Conservation (phyloP, 495 filamentous ascomycete genomes). For the Trichodelitschia bisporula region DNA sequence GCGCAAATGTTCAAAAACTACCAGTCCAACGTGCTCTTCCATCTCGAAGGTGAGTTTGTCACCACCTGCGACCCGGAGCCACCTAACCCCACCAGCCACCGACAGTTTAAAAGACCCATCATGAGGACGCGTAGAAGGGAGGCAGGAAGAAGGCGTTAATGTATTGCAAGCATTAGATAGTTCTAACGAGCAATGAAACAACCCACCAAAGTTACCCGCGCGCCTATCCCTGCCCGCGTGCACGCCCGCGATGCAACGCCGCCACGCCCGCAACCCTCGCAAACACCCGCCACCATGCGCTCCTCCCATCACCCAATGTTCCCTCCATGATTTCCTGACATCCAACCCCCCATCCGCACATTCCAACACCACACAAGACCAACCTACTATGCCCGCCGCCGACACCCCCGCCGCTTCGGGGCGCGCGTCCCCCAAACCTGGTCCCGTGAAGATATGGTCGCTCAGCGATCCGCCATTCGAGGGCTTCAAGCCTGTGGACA, state of each 20-base stretch:
- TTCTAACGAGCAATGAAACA: too few species aligned
- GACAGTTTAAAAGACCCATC: slow-evolving; percentile 63
- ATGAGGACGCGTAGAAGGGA: too few species aligned
- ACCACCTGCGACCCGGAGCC: slow-evolving; percentile 1
- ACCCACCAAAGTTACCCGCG: too few species aligned
- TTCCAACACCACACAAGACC: too few species aligned
- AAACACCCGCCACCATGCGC: too few species aligned
- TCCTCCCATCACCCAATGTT: too few species aligned
- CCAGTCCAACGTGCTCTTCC: slow-evolving; percentile 90
- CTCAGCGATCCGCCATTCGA: slow-evolving; percentile 60
- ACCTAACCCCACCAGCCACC: slow-evolving; percentile 30
- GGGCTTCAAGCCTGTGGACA: slow-evolving; percentile 38
- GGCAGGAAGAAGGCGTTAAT: too few species aligned
- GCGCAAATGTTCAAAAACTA: slow-evolving; percentile 99
- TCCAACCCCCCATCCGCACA: too few species aligned
- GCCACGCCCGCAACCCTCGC: too few species aligned
- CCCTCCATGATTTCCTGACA: slow-evolving; percentile 3
- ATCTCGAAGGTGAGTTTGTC: slow-evolving; percentile 56
- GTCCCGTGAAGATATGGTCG: slow-evolving; percentile 22
- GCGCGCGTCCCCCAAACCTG: slow-evolving; percentile 22
- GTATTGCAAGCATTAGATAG: too few species aligned
- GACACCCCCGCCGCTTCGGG: slow-evolving; percentile 7
- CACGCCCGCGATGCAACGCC: too few species aligned
- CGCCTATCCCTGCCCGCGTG: too few species aligned
- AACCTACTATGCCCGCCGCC: slow-evolving; percentile 7